Percentiles rank a stretch among this genome's conserved stretches.
phyloP scores from a whole-genome alignment of 768 basidiomycete genomes.

The Lentinula aciculospora region DNA sequence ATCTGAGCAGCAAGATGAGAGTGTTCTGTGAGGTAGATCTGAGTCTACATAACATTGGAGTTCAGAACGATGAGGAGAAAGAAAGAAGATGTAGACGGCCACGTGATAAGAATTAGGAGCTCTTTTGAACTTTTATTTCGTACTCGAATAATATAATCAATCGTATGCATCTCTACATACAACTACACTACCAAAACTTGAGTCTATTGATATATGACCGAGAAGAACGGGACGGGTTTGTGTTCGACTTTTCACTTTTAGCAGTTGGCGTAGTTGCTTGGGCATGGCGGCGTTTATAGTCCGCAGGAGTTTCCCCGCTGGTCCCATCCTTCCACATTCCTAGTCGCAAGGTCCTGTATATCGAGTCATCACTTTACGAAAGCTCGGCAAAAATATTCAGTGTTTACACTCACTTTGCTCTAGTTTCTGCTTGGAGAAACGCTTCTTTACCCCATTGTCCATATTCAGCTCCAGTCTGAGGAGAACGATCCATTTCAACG shows the following conservation, averaged over 20 bases:
- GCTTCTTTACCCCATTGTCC: conserved; percentile 61
- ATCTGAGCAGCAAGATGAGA: background rate
- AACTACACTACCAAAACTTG: background rate
- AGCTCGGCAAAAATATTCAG: background rate
- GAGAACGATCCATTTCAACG: no score
- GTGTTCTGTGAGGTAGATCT: background rate
- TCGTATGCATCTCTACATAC: background rate
- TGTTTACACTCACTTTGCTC: conserved; percentile 55
- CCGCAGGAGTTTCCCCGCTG: conserved; percentile 61
- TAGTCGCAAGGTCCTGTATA: conserved; percentile 44
- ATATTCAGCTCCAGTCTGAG: conserved; percentile 72
- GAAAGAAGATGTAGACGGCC: background rate
- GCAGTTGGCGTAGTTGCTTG: background rate
- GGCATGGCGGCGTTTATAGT: conserved; percentile 72
- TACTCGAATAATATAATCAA: background rate
- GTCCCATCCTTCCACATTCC: conserved; percentile 72
- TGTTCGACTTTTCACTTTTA: background rate
- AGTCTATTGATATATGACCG: background rate
- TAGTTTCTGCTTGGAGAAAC: conserved; percentile 54
- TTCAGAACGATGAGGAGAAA: background rate
- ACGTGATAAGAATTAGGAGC: no score
- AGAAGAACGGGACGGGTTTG: background rate
- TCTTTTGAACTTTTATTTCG: background rate
- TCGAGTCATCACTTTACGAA: background rate
- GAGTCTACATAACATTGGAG: background rate